Base-by-base conservation (phyloP, 164 flowering plant species). In the Vitis cinerea region DNA sequence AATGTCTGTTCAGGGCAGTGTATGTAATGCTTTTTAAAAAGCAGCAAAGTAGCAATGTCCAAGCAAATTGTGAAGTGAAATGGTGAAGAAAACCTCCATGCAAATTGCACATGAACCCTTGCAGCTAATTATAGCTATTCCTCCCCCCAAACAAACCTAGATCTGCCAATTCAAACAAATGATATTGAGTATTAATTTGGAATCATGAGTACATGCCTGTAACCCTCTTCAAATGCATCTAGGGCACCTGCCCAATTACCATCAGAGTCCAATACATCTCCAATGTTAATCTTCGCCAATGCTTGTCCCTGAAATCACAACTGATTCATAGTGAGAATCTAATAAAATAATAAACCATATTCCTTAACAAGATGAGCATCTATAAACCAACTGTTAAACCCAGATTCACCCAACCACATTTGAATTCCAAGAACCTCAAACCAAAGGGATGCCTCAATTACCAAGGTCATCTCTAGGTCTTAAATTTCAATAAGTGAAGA, bases 271-370 rank as follows among this genome's bases (percentile, higher is more conserved):
- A 93, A 75, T 64, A 82, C 85, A 76, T 78, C 81, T 66, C 99
- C 99, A 16, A 93, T 88, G 63, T 89, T 88, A 70, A 88, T 85
- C 76, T 89, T 96, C 44, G 86, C 87, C 68, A 89, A 61, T 66
- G 97, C 97, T 80, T 96, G 97, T 68, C 97, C 99, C 98, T 96
- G 85, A 71, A 77, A 73, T 51, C 44, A 78, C 29, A 51, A 74
- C 19, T 17, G 61, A 3, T 65, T 50, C 27, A 53, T 13, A 68
- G 70, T 65, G 59, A 71, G 63, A 61, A 69, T 14, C 15, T 44
- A 44, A 0, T 57, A 37, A 66, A 63, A 8, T 16, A 51, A 57
- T 15, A 59, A 30, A 51, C 9, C 31, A 50, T 2, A 29, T 31
- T 13, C 23, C 30, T 19, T 2, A 8, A 55, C 37, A 63, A 6